Base-by-base conservation (phyloP, 768 basidiomycete species). In the Trametes elegans region DNA sequence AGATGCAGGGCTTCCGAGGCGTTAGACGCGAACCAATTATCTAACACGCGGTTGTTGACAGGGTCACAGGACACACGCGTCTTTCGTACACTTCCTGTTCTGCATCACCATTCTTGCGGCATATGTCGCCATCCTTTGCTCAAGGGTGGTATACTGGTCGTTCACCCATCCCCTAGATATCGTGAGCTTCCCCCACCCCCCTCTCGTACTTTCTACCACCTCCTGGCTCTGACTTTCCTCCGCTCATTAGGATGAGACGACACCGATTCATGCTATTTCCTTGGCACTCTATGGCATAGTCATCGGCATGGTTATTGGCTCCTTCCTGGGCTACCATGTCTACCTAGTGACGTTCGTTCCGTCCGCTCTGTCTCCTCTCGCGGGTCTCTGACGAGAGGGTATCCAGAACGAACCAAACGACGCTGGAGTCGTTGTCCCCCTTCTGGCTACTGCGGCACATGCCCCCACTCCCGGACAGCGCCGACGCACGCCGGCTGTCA, bases 51-150 rank as follows among this genome's bases (percentile, higher is more conserved):
- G 46, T 5, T 19, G 41, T 39, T 46, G 55, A 44, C 58, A 92
- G 90, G 90, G 90, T 3, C 82, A 90, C 70, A 77, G 90, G 65
- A 93, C 88, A 35, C 91, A 93, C 67, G 84, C 89, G 7, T 83
- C 90, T 5, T 93, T 92, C 65, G 72, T 93, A 46, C 89, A 91
- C 68, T 88, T 93, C 65, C 74, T 93, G 45, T 72, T 76, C 28
- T 83, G 79, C 59, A 67, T 87, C 40, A 85, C 83, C 8, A 61
- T 86, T 7, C 77, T 90, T 35, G 75, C 88, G 13, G 58, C 76
- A 14, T 89, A 93, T 65, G 71, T 87, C 34, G 77, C 80, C 53
- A 56, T 69, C 14, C 64, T 91, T 34, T 80, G 80, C 48, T 70
- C 75, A 3, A 70, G 70, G 29, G 82, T 82, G 34, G 72, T 90